Evolutionary conservation across 371 early-diverging fungal species (phyloP), one percentile per base, ranked within the genome.

Genomic region (Mucor plumbeus): DNA sequence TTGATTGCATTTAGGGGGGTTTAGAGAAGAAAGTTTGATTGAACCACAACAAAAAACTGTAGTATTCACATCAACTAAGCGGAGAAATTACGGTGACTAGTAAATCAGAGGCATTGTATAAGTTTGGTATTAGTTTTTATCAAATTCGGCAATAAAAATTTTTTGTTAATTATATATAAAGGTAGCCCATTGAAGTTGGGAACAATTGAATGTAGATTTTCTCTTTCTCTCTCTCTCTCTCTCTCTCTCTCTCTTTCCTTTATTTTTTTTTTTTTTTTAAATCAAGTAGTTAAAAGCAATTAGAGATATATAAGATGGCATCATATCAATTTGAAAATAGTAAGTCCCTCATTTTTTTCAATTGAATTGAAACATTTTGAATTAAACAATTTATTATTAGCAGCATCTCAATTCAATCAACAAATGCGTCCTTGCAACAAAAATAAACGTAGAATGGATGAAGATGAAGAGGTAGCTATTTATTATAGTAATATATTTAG

Each of bases 401-500:
- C 38, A 57, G 57, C 54, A 33, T 43, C 62, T 44, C 33, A 33
- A 47, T 43, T 57, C 35, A 34, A 57, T n/a, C 41, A 53, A 21
- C 53, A 19, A 53, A 53, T 53, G 53, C 53, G 26, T 31, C 19
- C 21, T 26, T 21, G 43, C 15, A 40, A 33, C 36, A 35, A 17
- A 31, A 54, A 26, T 19, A 72, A 73, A 41, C 65, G 73, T 53
- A 75, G 76, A 75, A 69, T 75, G 62, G 64, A 70, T 54, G 76
- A 75, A 0, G 76, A 75, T 5, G 70, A 70, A 31, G 61, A 55
- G 44, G 47, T 44, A 8, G 13, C 41, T 39, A 11, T 59, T 9
- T 13, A 36, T 57, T 41, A 47, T 35, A 17, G 3, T 33, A 55
- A 15, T 13, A 7, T 14, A 57, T 17, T 15, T 19, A 38, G 34